Percentiles rank a stretch among this genome's conserved stretches.
phyloP scores from a whole-genome alignment of 805 yeast species.

The Priceomyces haplophilus region DNA sequence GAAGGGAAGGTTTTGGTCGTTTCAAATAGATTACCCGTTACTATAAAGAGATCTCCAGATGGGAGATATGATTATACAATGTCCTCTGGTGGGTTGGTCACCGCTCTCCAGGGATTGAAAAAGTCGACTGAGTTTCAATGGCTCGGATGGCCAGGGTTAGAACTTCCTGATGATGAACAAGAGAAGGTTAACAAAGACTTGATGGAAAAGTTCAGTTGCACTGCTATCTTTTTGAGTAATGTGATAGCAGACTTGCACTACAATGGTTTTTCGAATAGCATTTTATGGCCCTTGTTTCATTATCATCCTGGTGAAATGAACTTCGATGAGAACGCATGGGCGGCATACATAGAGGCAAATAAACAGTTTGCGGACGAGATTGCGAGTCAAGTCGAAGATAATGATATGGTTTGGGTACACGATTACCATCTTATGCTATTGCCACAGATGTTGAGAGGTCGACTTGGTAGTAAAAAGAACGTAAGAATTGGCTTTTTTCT shows the following conservation, averaged over 20 bases:
- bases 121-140: slow-evolving; percentile 84
- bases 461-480: slow-evolving; percentile 48
- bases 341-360: slow-evolving; percentile 94
- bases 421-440: slow-evolving; percentile 95
- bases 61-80: slow-evolving; percentile 78
- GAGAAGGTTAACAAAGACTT: slow-evolving; percentile 66
- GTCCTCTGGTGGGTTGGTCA: slow-evolving; percentile 97
- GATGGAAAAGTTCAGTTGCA: slow-evolving; percentile 75
- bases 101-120: slow-evolving; percentile 90
- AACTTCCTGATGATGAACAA: slow-evolving; percentile 75
- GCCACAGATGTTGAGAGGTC: slow-evolving; percentile 79
- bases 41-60: slow-evolving; percentile 61
- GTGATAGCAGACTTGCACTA: slow-evolving; percentile 93
- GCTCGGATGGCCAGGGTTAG: slow-evolving; percentile 96
- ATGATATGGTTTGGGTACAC: slow-evolving; percentile 95
- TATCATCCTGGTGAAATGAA: slow-evolving; percentile 99
- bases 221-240: slow-evolving; percentile 85
- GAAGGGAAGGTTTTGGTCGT: slow-evolving; percentile 84
- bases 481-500: slow-evolving; percentile 88
- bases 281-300: slow-evolving; percentile 96
- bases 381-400: slow-evolving; percentile 65
- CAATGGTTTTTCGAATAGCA: slow-evolving; percentile 92
- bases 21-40: slow-evolving; percentile 92
- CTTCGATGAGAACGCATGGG: slow-evolving; percentile 97
- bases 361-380: slow-evolving; percentile 73